Evolutionary conservation across 164 flowering plant genomes (phyloP).

Genomic region (Protea cynaroides): DNA sequence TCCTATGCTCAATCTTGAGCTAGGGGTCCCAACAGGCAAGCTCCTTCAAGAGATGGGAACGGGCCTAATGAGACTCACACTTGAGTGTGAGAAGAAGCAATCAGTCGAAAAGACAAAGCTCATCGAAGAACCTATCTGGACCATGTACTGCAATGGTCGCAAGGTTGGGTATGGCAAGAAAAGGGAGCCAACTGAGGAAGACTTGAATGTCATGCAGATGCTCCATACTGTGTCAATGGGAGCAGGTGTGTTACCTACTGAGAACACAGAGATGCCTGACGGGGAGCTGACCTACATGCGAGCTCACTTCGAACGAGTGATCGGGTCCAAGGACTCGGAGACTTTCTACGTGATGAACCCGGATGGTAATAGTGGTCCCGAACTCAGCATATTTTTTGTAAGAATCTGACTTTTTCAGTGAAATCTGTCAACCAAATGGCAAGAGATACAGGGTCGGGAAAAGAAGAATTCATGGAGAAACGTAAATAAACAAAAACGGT

Average conservation of each 20-base stretch:
- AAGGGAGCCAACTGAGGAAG: conserved; percentile 62
- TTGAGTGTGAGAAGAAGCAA: conserved; percentile 69
- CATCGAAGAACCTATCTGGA: conserved; percentile 75
- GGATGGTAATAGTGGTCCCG: conserved; percentile 61
- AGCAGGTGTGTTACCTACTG: conserved; percentile 55
- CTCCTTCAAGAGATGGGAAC: conserved; percentile 68
- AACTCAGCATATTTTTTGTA: conserved; percentile 70
- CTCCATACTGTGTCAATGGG: conserved; percentile 67
- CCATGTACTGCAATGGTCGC: conserved; percentile 65
- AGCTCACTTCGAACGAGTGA: conserved; percentile 55
- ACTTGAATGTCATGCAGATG: conserved; percentile 55
- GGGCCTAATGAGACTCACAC: conserved; percentile 67
- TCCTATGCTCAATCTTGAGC: conserved; percentile 63
- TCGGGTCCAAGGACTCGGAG: conserved; percentile 67
- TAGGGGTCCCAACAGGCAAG: conserved; percentile 54
- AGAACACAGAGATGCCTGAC: conserved; percentile 18
- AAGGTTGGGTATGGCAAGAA: conserved; percentile 62
- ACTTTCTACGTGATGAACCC: conserved; percentile 80
- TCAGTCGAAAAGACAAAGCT: conserved; percentile 31
- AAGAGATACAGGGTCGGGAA: neutral
- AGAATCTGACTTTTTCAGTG: conserved; percentile 29
- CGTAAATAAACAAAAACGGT: conserved; percentile 1
- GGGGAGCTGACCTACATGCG: conserved; percentile 70
- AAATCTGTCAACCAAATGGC: neutral
- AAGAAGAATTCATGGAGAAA: neutral